Evolutionary conservation across 352 stramenopile genomes (phyloP), one percentile per base, ranked within the genome.

Genomic region (Globisporangium orthogonon): DNA sequence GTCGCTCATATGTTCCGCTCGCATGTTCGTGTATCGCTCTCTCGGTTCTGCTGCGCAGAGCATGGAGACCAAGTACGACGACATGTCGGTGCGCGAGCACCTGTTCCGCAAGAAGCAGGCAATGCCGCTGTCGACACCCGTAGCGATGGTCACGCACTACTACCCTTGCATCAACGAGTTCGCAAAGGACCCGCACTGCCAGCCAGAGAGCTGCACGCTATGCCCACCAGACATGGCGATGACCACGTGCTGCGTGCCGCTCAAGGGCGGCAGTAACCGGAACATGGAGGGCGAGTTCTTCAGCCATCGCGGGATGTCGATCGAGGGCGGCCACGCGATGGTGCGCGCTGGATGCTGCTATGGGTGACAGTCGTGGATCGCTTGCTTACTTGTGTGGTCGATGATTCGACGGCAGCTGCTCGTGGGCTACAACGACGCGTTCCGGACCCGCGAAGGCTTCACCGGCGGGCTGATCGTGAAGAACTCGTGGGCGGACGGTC

Each of bases 241-340:
- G 44, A 90, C 82, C 10, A 90, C 78, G n/a, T 92, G 82, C 56
- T 92, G 82, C 50, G 70, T 92, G 45, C 79, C 82, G 10, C 62
- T 89, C 17, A 86, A 80, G 47, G 78, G 76, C 46, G 74, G 83
- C 6, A 73, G 62, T 60, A 90, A 87, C 51, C 76, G 74, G 54
- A 92, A 92, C 67, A 90, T 92, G 79, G 79, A 92, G 58, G 83
- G 79, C 44, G 83, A 92, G 55, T 92, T 89, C 65, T 89, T 89
- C 65, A 87, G 74, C 50, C 79, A 90, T 57, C 76, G 73, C 37
- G 76, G 79, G 7, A 90, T 90, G 76, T 88, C 78, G 17, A 89
- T 90, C 54, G 83, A 90, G 65, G 79, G 78, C 50, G 79, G 83
- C 7, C 83, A 90, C 60, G 79, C 78, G 1, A 90, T 92, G 83